phyloP scores from a whole-genome alignment of 345 rosid genomes.

The Alliaria petiolata region DNA sequence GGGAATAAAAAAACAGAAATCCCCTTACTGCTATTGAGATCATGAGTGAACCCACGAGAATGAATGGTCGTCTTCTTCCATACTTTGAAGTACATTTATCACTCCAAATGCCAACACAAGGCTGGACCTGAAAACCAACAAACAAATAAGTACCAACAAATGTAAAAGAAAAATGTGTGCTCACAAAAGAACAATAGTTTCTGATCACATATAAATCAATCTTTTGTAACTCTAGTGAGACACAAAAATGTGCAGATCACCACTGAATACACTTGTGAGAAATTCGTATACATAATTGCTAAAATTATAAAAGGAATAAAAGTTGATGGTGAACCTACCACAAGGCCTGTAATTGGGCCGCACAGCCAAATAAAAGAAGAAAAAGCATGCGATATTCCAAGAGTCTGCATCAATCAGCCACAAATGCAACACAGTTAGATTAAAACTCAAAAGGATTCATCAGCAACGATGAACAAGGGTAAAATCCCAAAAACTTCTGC shows the following conservation, averaged over 20 bases:
- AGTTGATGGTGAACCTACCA: constrained; percentile 53
- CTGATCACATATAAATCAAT: background rate
- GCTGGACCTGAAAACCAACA: constrained; percentile 78
- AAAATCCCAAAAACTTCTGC: background rate
- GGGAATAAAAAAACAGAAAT: background rate
- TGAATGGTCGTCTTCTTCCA: constrained; percentile 91
- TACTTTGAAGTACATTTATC: constrained; percentile 88
- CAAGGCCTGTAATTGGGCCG: constrained; percentile 96
- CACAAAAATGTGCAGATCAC: background rate
- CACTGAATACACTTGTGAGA: background rate
- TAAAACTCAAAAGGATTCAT: constrained; percentile 12
- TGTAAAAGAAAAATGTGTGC: background rate
- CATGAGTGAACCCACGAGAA: constrained; percentile 86
- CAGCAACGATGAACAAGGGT: background rate
- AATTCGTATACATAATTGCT: background rate
- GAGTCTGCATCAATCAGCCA: constrained; percentile 69
- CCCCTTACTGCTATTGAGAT: constrained; percentile 78
- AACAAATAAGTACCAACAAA: no score
- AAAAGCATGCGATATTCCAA: constrained; percentile 89
- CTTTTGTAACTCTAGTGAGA: background rate
- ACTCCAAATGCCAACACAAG: constrained; percentile 98
- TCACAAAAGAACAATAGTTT: constrained; percentile 23
- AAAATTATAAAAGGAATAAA: background rate
- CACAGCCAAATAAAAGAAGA: constrained; percentile 99
- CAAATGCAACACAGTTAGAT: constrained; percentile 27